phyloP scores from a whole-genome alignment of 2,329 filamentous ascomycete species.

The Ceratocystis smalleyi region DNA sequence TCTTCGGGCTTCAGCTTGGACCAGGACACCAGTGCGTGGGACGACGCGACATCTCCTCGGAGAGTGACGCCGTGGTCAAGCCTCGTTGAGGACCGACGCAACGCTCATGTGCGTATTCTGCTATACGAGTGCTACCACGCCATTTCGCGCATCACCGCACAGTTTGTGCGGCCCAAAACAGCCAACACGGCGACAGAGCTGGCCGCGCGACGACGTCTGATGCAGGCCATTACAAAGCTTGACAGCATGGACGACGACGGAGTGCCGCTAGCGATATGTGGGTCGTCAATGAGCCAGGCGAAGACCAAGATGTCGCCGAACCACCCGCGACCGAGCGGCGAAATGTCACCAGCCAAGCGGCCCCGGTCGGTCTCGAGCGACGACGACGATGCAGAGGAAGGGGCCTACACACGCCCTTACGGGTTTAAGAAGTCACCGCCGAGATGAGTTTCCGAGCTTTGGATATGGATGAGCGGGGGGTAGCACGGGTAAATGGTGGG shows the following conservation, averaged over 20 bases:
- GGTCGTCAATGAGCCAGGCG: not conserved
- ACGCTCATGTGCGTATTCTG: conserved; percentile 32
- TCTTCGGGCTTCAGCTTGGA: conserved; percentile 24
- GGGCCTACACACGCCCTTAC: not conserved
- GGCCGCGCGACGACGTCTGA: conserved; percentile 36
- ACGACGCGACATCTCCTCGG: not conserved
- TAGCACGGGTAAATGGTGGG: too few species aligned
- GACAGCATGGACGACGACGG: conserved; percentile 23
- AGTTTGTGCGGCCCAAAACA: conserved; percentile 37
- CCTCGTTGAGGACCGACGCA: conserved; percentile 30
- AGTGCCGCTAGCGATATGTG: not conserved
- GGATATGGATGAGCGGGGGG: too few species aligned
- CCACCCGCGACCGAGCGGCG: conserved; percentile 26
- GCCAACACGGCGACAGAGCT: conserved; percentile 38
- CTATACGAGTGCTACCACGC: conserved; percentile 46
- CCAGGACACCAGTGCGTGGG: not conserved
- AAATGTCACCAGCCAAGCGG: conserved; percentile 32
- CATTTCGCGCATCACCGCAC: conserved; percentile 34
- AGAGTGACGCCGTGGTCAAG: conserved; percentile 12
- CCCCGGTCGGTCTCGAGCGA: conserved; percentile 22
- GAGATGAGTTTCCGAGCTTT: not conserved
- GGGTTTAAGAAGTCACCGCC: not conserved
- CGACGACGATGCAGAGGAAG: not conserved
- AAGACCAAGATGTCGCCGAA: conserved; percentile 1
- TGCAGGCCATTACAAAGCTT: conserved; percentile 31